Evolutionary conservation across 768 basidiomycete species (phyloP), one percentile per base, ranked within the genome.

Genomic region (Collybiopsis confluens): DNA sequence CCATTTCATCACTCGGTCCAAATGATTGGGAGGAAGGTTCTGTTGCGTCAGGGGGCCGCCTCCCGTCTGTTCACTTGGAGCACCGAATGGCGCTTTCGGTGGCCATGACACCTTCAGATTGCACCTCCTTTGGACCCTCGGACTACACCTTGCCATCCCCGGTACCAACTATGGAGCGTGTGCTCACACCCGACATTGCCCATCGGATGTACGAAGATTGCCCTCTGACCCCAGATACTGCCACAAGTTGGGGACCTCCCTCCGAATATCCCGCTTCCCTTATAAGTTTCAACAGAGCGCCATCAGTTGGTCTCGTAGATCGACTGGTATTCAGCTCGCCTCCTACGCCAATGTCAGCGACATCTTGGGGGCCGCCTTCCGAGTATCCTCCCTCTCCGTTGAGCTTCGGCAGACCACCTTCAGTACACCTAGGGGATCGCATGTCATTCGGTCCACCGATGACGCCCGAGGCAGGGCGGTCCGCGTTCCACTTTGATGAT

Each of bases 1-100:
- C 86, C 8, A 73, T 81, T 23, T 83, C 85, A 7, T 88, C 88
- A 6, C 66, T 68, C 2, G 88, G 88, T n/a, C 88, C 88, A 20
- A 69, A 68, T 28, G 76, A 75, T 45, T 65, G 67, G 47, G 73
- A 74, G 41, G 64, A 69, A 11, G 77, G 76, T 2, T 65, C 71
- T 10, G 48, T 66, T 6, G 70, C 73, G 9, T 72, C 36, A 10
- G 4, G 67, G 56, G 67, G 68, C 55, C 69, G 68, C 38, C 62
- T 74, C 35, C 73, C 72, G 21, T 88, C 86, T 10, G 67, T 87
- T 13, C 81, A 85, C 62, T 59, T 86, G 28, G 81, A 77, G 20
- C 59, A 76, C 48, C 80, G 83, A 7, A 54, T 73, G 43, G 68
- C 72, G 54, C 82, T 80, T n/a, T 86, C 85, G 3, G 80, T 83